Base-by-base conservation (phyloP, 108 stramenopile genomes). In the Phaeodactylum tricornutum region DNA sequence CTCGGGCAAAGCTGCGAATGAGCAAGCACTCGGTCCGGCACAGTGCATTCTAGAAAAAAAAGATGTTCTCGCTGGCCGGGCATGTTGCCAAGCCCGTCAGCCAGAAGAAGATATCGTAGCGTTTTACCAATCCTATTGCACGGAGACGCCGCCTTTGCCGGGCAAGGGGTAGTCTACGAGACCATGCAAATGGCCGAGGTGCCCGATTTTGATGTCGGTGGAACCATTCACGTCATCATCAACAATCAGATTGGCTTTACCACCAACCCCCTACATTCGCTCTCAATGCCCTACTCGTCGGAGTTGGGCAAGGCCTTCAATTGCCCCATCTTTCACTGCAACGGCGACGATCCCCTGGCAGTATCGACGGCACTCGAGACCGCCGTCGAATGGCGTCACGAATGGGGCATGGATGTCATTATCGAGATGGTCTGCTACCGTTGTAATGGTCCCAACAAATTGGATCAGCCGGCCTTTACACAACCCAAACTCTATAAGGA, bases 241-340 rank as follows among this genome's bases (percentile, higher is more conserved):
- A 98, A 99, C 75, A 99, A 99, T 63, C 98, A 99, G 71, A 87
- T 99, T 66, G 98, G 98, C 14, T 99, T 97, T 75, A 99, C 98
- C 12, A 96, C 96, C 23, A 92, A 96, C 63, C 95, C 98, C 23
- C 65, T 79, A 50, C 74, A 97, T 67, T 84, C 84, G 50, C 90
- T 96, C 14, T 93, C 91, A 7, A 97, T 96, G 14, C 84, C 80
- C 2, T 97, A 99, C 72, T 87, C 88, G 45, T 87, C 92, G n/a
- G 98, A 99, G 72, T 58, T 97, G 28, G 98, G 95, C 11, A 97
- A 96, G 69, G 94, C 96, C 15, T 97, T 99, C 64, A 88, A 85
- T 57, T 79, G 83, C 44, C 98, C 98, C n/a, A 96, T 99, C 57
- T 96, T 99, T 69, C 98, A 98, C 75, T 96, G 95, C 64, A 99